These are phyloP conservation scores for Caloboletus firmus DNA, from an alignment of 1,284 basidiomycete species.

Conservation along the genomic window DNA sequence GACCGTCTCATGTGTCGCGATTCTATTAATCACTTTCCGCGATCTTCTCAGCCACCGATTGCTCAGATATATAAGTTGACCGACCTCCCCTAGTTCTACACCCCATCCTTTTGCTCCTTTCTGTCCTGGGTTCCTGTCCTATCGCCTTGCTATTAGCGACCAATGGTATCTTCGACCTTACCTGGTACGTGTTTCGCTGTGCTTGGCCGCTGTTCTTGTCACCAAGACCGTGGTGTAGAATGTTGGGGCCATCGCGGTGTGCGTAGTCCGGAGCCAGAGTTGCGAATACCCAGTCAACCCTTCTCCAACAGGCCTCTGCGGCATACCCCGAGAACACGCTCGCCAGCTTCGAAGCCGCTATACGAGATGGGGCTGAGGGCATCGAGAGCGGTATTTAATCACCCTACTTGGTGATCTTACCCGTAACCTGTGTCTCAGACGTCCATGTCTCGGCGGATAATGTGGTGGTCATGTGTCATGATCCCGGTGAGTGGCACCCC, in stretches of 20 bases:
- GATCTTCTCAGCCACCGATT: slow-evolving; percentile 29
- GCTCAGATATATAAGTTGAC: slow-evolving; percentile 28
- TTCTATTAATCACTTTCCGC: slow-evolving; percentile 9
- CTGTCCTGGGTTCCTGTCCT: background rate
- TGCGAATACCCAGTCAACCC: slow-evolving; percentile 15
- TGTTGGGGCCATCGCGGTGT: slow-evolving; percentile 97
- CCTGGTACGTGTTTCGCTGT: slow-evolving; percentile 25
- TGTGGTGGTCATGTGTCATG: slow-evolving; percentile 95
- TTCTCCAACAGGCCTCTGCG: slow-evolving; percentile 68
- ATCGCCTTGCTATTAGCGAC: background rate
- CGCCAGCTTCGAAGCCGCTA: slow-evolving; percentile 90
- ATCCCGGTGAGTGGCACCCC: slow-evolving; percentile 66
- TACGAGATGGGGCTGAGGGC: slow-evolving; percentile 90
- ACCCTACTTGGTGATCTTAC: slow-evolving; percentile 34
- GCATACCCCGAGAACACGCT: slow-evolving; percentile 90
- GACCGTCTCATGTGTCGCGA: background rate
- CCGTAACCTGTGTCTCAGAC: slow-evolving; percentile 72
- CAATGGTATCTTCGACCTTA: slow-evolving; percentile 25
- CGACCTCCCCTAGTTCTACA: background rate
- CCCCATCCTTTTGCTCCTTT: background rate
- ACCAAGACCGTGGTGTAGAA: slow-evolving; percentile 42
- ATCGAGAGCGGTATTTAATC: slow-evolving; percentile 85
- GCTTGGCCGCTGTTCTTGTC: background rate
- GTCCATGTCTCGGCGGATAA: slow-evolving; percentile 93
- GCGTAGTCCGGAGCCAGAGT: slow-evolving; percentile 37